Evolutionary conservation across 345 rosid species (phyloP).

Genomic region (Sonneratia alba): DNA sequence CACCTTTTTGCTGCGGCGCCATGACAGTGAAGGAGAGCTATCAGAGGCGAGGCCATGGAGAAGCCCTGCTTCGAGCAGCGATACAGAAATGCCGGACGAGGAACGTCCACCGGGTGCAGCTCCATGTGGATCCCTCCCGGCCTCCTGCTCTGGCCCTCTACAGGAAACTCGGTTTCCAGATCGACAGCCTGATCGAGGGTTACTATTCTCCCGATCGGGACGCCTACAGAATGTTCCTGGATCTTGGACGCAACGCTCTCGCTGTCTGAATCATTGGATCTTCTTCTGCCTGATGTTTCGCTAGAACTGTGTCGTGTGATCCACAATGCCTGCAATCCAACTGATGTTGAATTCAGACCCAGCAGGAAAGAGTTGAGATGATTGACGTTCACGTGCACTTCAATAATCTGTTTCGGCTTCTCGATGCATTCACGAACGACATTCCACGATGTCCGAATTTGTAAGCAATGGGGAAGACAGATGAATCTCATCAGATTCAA

Average conservation of each 20-base stretch:
- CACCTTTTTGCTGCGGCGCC: too few species aligned
- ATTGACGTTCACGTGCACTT: not conserved
- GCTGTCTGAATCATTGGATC: not conserved
- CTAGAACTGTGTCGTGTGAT: not conserved
- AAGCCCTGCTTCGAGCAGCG: constrained; percentile 54
- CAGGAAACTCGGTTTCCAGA: constrained; percentile 61
- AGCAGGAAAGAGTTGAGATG: too few species aligned
- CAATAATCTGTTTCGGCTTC: not conserved
- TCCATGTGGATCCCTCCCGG: constrained; percentile 75
- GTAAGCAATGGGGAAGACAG: too few species aligned
- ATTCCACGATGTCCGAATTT: too few species aligned
- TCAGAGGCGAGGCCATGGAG: constrained; percentile 65
- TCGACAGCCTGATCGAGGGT: constrained; percentile 44
- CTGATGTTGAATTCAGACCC: not conserved
- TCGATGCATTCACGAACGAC: too few species aligned
- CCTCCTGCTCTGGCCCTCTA: constrained; percentile 57
- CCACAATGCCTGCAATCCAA: not conserved
- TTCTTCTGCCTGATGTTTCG: not conserved
- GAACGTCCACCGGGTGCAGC: constrained; percentile 50
- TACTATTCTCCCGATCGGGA: constrained; percentile 63
- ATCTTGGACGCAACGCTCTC: constrained; percentile 22
- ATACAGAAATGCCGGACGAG: constrained; percentile 59
- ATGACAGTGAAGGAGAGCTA: constrained; percentile 57
- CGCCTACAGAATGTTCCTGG: constrained; percentile 75
- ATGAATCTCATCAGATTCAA: too few species aligned